phyloP scores from a whole-genome alignment of 495 filamentous ascomycete genomes.

The Parachaetomium inaequale region DNA sequence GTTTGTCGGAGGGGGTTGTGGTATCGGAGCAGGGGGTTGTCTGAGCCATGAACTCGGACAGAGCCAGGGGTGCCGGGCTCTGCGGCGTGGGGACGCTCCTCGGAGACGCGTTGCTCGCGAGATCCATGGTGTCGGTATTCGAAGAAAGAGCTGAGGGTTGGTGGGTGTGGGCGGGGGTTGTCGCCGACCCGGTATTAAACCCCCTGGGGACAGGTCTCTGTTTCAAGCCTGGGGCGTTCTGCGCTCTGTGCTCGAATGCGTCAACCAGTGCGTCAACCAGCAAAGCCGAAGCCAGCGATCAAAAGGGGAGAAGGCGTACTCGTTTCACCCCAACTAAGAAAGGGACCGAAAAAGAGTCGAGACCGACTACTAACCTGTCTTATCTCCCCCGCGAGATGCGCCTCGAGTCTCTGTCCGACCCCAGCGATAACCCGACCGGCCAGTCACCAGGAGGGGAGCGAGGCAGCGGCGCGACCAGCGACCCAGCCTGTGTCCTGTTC shows the following conservation, averaged over 20 bases:
- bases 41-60: slow-evolving; percentile 29
- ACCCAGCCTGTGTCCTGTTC: background rate
- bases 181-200: background rate
- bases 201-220: background rate
- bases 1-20: slow-evolving; percentile 19
- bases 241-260: background rate
- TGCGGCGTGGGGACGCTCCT: slow-evolving; percentile 16
- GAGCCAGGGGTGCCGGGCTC: slow-evolving; percentile 24
- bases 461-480: background rate
- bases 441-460: background rate
- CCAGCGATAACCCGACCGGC: background rate
- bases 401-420: slow-evolving; percentile 4
- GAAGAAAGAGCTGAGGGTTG: background rate
- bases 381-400: background rate
- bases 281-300: background rate
- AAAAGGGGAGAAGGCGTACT: background rate
- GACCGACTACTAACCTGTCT: background rate
- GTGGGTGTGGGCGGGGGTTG: background rate
- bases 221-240: background rate
- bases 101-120: slow-evolving; percentile 18
- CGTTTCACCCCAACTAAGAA: background rate
- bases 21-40: slow-evolving; percentile 20
- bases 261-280: background rate
- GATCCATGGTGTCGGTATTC: slow-evolving; percentile 23
- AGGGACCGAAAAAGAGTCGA: background rate